Evolutionary conservation across 1,284 basidiomycete species (phyloP).

Genomic region (Phellopilus nigrolimitatus): DNA sequence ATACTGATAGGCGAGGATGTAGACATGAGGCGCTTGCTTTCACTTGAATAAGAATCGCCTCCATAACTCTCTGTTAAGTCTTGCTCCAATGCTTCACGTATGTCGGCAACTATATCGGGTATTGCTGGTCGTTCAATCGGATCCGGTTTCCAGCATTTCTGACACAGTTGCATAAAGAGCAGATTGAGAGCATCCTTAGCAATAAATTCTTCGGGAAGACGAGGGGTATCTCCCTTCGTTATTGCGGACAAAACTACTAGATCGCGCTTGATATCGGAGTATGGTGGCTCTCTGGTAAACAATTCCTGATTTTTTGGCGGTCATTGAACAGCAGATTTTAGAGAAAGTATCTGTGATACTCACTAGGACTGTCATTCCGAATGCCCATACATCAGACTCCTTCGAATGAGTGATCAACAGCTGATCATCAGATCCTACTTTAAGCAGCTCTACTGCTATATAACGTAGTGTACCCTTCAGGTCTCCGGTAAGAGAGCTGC

Average conservation of each 20-base stretch:
- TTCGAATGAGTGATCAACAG: not conserved
- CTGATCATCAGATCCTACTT: not conserved
- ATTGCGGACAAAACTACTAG: not conserved
- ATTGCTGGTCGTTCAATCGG: not conserved
- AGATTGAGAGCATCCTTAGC: not conserved
- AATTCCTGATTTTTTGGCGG: conserved; percentile 1
- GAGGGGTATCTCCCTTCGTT: not conserved
- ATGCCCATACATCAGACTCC: conserved; percentile 15
- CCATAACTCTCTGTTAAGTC: too few species aligned
- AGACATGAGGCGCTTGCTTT: too few species aligned
- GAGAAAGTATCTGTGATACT: not conserved
- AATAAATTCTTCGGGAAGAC: not conserved
- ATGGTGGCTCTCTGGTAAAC: conserved; percentile 1
- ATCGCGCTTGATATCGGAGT: not conserved
- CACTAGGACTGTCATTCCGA: conserved; percentile 15
- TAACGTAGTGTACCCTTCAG: conserved; percentile 4
- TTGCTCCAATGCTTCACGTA: too few species aligned
- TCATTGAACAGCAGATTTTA: not conserved
- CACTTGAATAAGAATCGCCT: too few species aligned
- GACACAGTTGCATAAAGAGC: not conserved
- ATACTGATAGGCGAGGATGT: too few species aligned
- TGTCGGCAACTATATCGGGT: too few species aligned
- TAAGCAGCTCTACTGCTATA: conserved; percentile 4
- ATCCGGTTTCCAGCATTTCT: not conserved
- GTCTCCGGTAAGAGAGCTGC: not conserved